These are phyloP conservation scores for Pythium sp. DNA, from an alignment of 352 stramenopile genomes.

Conservation along the genomic window DNA sequence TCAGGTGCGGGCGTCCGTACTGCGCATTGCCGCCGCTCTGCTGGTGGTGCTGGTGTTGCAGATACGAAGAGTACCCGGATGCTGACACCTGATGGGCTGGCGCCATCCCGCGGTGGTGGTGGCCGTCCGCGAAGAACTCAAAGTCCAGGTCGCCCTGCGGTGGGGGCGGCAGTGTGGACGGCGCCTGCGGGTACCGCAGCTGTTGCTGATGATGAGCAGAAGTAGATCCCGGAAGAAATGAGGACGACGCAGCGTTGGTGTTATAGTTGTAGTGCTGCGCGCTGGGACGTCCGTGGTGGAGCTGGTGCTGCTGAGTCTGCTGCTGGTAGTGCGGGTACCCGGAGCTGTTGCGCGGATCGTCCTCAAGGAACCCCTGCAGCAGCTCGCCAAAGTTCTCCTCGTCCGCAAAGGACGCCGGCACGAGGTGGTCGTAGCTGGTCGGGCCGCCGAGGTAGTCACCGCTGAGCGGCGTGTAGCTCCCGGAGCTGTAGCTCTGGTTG, in stretches of 20 bases:
- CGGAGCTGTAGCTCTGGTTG: slow-evolving; percentile 26
- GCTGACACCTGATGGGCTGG: neutral
- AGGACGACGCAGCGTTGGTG: slow-evolving; percentile 8
- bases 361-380: slow-evolving; percentile 68
- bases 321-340: slow-evolving; percentile 26
- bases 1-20: slow-evolving; percentile 18
- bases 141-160: slow-evolving; percentile 25
- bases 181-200: slow-evolving; percentile 20
- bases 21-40: slow-evolving; percentile 3
- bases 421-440: slow-evolving; percentile 51
- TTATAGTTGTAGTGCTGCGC: slow-evolving; percentile 8
- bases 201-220: slow-evolving; percentile 18
- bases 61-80: neutral
- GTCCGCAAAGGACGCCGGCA: slow-evolving; percentile 47
- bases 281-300: neutral
- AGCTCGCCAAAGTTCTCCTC: slow-evolving; percentile 71
- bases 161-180: slow-evolving; percentile 17
- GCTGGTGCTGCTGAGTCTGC: slow-evolving; percentile 18
- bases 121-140: slow-evolving; percentile 25
- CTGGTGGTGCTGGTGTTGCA: slow-evolving; percentile 2
- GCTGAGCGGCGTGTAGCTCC: slow-evolving; percentile 27
- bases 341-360: slow-evolving; percentile 35
- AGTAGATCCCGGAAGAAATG: slow-evolving; percentile 2
- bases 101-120: neutral
- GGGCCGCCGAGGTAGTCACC: slow-evolving; percentile 22